Evolutionary conservation across 495 filamentous ascomycete genomes (phyloP).

Genomic region (Penicillium psychrofluorescens): DNA sequence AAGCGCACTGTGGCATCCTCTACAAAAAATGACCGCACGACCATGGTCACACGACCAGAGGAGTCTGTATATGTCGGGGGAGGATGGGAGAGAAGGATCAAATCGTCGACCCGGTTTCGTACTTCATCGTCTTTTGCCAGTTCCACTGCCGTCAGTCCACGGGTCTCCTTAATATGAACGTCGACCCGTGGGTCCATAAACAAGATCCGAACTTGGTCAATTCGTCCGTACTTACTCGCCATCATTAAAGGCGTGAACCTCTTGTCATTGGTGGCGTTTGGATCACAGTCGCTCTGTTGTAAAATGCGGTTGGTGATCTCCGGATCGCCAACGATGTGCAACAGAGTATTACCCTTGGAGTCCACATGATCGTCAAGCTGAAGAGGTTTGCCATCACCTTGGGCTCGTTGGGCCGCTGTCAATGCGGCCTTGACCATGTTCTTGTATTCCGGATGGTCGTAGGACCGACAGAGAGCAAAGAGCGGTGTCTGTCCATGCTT

Average conservation of each 20-base stretch:
- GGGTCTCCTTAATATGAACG: constrained; percentile 70
- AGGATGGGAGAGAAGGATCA: constrained; percentile 72
- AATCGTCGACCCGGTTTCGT: constrained; percentile 89
- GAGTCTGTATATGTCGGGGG: constrained; percentile 35
- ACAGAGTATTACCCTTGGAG: constrained; percentile 81
- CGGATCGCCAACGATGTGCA: constrained; percentile 88
- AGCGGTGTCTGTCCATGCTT: constrained; percentile 95
- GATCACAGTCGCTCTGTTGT: constrained; percentile 78
- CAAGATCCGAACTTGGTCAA: constrained; percentile 83
- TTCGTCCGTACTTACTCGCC: constrained; percentile 95
- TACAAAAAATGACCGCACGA: constrained; percentile 95
- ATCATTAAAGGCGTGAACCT: constrained; percentile 95
- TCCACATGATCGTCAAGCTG: constrained; percentile 94
- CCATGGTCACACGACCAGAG: constrained; percentile 81
- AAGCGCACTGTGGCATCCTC: constrained; percentile 93
- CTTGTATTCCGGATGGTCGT: constrained; percentile 84
- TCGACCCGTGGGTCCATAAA: constrained; percentile 87
- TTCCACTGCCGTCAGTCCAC: constrained; percentile 92
- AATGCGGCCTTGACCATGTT: constrained; percentile 78
- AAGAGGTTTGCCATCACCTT: constrained; percentile 70
- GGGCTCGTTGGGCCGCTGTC: constrained; percentile 61
- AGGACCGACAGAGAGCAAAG: constrained; percentile 89
- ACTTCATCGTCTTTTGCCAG: constrained; percentile 98
- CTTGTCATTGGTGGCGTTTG: constrained; percentile 94
- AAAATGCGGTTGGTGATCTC: constrained; percentile 69